Evolutionary conservation across 352 stramenopile genomes (phyloP).

Genomic region (Globisporangium carolinianum): DNA sequence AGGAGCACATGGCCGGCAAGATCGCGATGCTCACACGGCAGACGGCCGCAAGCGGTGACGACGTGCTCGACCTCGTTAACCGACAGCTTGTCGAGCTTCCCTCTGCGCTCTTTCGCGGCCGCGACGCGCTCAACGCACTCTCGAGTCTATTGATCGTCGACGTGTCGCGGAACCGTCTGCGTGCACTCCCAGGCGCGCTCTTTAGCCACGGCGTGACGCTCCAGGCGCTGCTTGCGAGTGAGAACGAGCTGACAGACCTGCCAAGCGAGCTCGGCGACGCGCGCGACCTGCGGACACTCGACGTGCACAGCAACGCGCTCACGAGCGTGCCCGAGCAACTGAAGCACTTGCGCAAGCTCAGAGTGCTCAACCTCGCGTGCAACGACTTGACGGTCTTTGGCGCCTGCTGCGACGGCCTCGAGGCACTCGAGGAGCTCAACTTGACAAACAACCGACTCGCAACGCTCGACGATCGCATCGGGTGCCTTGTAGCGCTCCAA

Average conservation of each 20-base stretch:
- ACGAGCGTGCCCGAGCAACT: slow-evolving; percentile 24
- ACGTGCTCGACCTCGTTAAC: slow-evolving; percentile 35
- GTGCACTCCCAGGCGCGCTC: slow-evolving; percentile 29
- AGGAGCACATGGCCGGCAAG: slow-evolving; percentile 49
- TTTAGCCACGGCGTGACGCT: slow-evolving; percentile 58
- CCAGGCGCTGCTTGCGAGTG: slow-evolving; percentile 43
- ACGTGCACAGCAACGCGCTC: slow-evolving; percentile 48
- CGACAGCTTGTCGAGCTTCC: slow-evolving; percentile 34
- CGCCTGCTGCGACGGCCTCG: slow-evolving; percentile 30
- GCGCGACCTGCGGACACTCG: slow-evolving; percentile 35
- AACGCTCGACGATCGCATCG: slow-evolving; percentile 27
- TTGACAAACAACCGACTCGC: slow-evolving; percentile 39
- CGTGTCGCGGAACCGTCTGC: slow-evolving; percentile 46
- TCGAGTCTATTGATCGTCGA: slow-evolving; percentile 65
- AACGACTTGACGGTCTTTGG: slow-evolving; percentile 44
- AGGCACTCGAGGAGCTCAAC: slow-evolving; percentile 44
- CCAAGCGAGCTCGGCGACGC: slow-evolving; percentile 50
- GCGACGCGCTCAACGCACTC: slow-evolving; percentile 39
- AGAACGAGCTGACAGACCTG: slow-evolving; percentile 39
- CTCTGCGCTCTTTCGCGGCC: slow-evolving; percentile 34
- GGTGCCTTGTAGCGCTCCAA: slow-evolving; percentile 27
- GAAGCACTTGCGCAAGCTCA: slow-evolving; percentile 20
- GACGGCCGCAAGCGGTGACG: slow-evolving; percentile 49
- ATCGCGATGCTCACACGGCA: slow-evolving; percentile 38
- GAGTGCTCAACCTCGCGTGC: slow-evolving; percentile 38